Base-by-base conservation (phyloP, 2,329 filamentous ascomycete genomes). In the Chaetomium sp. region DNA sequence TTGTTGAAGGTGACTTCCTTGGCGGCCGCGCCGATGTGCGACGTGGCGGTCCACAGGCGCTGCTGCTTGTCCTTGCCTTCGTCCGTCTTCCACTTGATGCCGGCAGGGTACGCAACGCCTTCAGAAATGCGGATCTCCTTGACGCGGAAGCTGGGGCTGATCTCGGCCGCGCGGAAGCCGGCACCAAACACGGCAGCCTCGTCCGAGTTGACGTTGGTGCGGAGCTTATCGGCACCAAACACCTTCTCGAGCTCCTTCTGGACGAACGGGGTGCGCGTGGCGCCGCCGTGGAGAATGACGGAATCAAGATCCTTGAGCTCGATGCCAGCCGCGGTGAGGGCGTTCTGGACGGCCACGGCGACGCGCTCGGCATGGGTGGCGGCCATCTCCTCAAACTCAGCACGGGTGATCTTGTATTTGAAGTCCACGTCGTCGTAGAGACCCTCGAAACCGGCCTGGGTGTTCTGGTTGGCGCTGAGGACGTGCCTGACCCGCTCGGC, bases 161-260 rank as follows among this genome's bases (percentile, higher is more conserved):
- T 84, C 71, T 92, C 88, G 60, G 95, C 95, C 58, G 92, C 95
- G 74, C 93, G 92, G 83, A 99, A 98, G 31, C 90, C 93, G 62
- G 95, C 94, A 72, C 95, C 95, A 76, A 98, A 96, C 10, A 96
- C 95, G 58, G 95, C 95, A 27, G 95, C 90, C 79, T 99, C 95
- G 73, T 99, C 95, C 12, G 94, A 91, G 79, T 99, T 99, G 74
- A 99, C 95, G 72, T 96, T 99, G 74, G 89, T 90, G 69, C 93
- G 90, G 65, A 99, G 83, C 81, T 96, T 97, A 59, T 90, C 87
- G 8, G 87, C 78, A 21, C 91, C 90, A 58, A 88, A 85, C 51
- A 91, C 78, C 67, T 87, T 86, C 78, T 97, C 93, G 19, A 99
- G 86, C 72, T 90, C 85, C 78, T 89, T 94, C 77, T 98, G 94